These are phyloP conservation scores for Lactifluus rugatus DNA, from an alignment of 768 basidiomycete genomes.

Conservation along the genomic window DNA sequence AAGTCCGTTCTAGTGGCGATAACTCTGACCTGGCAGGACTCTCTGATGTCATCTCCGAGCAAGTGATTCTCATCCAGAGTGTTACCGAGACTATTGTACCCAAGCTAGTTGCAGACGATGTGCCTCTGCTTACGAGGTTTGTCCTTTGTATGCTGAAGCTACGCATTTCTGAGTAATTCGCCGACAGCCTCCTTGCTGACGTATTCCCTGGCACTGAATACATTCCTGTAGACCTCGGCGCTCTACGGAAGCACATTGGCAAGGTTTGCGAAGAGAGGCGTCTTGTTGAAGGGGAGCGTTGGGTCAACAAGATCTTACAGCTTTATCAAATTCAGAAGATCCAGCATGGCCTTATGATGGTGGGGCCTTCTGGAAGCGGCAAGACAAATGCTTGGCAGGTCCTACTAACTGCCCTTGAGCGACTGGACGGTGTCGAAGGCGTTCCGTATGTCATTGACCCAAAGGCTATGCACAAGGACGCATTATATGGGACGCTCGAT, in stretches of 20 bases:
- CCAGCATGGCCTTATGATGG: constrained; percentile 99
- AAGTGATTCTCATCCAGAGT: constrained; percentile 96
- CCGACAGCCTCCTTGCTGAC: constrained; percentile 74
- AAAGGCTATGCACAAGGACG: constrained; percentile 98
- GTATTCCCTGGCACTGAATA: constrained; percentile 97
- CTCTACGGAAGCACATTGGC: constrained; percentile 74
- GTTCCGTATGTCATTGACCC: constrained; percentile 96
- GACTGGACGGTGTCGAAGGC: constrained; percentile 86
- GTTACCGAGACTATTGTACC: constrained; percentile 98
- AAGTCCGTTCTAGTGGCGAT: constrained; percentile 29
- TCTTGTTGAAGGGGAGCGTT: constrained; percentile 76
- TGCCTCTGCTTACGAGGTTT: constrained; percentile 84
- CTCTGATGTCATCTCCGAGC: constrained; percentile 73
- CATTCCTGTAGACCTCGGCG: constrained; percentile 77
- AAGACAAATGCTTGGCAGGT: constrained; percentile 98
- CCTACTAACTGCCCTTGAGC: constrained; percentile 79
- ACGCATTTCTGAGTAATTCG: constrained; percentile 6
- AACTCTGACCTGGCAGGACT: constrained; percentile 40
- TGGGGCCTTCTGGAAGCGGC: constrained; percentile 92
- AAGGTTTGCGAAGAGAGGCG: constrained; percentile 82
- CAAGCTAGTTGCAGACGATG: constrained; percentile 95
- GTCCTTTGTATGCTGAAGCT: background rate
- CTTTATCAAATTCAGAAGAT: constrained; percentile 99
- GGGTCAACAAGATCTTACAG: constrained; percentile 94
- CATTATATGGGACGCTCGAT: constrained; percentile 93